These are phyloP conservation scores for Cryptosporidium felis DNA, from an alignment of 169 alveolate genomes.

Conservation along the genomic window DNA sequence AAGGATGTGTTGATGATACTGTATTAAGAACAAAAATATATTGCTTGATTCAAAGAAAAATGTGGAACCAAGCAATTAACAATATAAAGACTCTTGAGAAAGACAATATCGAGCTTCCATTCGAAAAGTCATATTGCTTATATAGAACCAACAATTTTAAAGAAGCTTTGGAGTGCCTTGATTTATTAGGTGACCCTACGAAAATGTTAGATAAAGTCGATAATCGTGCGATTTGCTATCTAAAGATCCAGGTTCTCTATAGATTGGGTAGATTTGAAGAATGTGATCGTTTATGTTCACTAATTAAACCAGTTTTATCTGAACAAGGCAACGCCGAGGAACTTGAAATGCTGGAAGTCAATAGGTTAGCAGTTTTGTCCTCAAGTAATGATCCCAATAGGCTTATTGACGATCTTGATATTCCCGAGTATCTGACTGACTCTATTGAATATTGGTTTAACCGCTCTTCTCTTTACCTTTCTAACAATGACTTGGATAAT, in stretches of 20 bases:
- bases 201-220: background rate
- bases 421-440: conserved; percentile 12
- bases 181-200: conserved; percentile 24
- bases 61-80: conserved; percentile 47
- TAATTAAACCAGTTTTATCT: background rate
- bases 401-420: background rate
- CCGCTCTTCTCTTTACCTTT: conserved; percentile 23
- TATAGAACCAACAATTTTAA: conserved; percentile 38
- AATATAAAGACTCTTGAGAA: conserved; percentile 39
- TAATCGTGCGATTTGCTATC: conserved; percentile 26
- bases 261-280: conserved; percentile 45
- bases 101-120: conserved; percentile 17
- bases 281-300: conserved; percentile 3
- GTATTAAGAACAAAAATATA: conserved; percentile 49
- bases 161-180: conserved; percentile 53
- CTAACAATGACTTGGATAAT: conserved; percentile 25
- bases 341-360: conserved; percentile 23
- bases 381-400: background rate
- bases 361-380: conserved; percentile 38
- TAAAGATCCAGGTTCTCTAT: conserved; percentile 42
- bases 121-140: conserved; percentile 66
- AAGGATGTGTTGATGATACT: conserved; percentile 28
- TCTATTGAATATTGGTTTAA: conserved; percentile 65
- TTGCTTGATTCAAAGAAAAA: conserved; percentile 49
- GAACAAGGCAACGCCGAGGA: background rate